Percentiles rank a stretch among this genome's conserved stretches.
Evolutionary conservation across 495 filamentous ascomycete genomes (phyloP).

Genomic region (Thozetella sp.): DNA sequence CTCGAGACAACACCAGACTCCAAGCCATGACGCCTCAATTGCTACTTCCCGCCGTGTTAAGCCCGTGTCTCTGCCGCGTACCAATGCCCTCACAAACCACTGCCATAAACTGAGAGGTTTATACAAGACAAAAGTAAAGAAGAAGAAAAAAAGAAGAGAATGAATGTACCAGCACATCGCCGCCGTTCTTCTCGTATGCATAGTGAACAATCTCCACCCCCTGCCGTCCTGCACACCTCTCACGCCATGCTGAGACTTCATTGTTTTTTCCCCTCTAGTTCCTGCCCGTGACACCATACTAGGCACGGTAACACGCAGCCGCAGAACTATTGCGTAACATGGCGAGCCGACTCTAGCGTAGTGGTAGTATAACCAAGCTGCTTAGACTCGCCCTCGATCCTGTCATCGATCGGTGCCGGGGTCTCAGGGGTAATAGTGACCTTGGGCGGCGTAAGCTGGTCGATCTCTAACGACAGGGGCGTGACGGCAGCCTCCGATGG

Average conservation of each 20-base stretch:
- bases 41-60: neutral
- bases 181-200: neutral
- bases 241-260: neutral
- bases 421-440: slow-evolving; percentile 43
- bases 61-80: neutral
- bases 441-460: slow-evolving; percentile 23
- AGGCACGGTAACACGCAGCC: slow-evolving; percentile 1
- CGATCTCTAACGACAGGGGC: slow-evolving; percentile 7
- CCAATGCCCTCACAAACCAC: neutral
- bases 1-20: neutral
- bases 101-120: neutral
- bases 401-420: slow-evolving; percentile 21
- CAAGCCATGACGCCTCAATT: neutral
- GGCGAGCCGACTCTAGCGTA: slow-evolving; percentile 21
- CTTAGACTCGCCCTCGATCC: slow-evolving; percentile 31
- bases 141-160: neutral
- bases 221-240: neutral
- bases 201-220: neutral
- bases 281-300: neutral
- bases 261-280: neutral
- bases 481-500: neutral
- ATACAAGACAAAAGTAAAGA: neutral
- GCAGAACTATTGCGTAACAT: slow-evolving; percentile 32
- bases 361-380: slow-evolving; percentile 32
- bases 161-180: slow-evolving; percentile 1